Base-by-base conservation (phyloP, 106 monocot genomes). In the Dioscorea zingiberensis region DNA sequence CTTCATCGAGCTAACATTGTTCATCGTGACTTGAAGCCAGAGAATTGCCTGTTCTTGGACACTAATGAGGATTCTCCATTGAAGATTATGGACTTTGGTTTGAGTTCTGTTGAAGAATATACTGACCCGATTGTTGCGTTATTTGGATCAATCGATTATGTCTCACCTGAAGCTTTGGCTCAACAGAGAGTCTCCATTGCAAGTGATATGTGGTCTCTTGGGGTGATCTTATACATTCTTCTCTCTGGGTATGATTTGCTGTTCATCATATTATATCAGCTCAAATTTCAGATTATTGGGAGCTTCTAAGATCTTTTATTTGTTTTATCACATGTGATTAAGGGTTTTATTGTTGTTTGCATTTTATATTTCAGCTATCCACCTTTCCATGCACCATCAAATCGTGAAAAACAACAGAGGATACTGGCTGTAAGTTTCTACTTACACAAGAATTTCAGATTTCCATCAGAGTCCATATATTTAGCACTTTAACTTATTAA, bases 101-200 rank as follows among this genome's bases (percentile, higher is more conserved):
- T 87, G 77, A 87, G 87, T 54, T 87, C 87, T 21, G 83, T 83
- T 10, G 87, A 87, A 59, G 87, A 87, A 71, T 73, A 80, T 25
- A 76, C 83, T 48, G 83, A 87, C 68, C 87, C 87, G 3, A 76
- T 87, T 24, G 79, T 87, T 21, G 73, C 83, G 10, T 54, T 87
- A 24, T 87, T 87, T 73, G 87, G 87, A 27, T 87, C 87, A 6
- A 87, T 87, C 21, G 87, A 87, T 87, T 87, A 87, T 71, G 87
- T 87, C 4, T 87, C 87, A 7, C 87, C 87, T 18, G 87, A 87
- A 76, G 83, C 87, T 55, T 44, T 87, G 12, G 76, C 76, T 21
- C 64, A 64, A 48, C 59, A n/a, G 0, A 57, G 69, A 38, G 83
- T 87, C 48, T 64, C 83, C 11, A 14, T 79, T 55, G 83, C 79